Percentiles rank a stretch among this genome's conserved stretches.
Evolutionary conservation across 345 rosid species (phyloP).

Genomic region (Eutrema yunnanense): DNA sequence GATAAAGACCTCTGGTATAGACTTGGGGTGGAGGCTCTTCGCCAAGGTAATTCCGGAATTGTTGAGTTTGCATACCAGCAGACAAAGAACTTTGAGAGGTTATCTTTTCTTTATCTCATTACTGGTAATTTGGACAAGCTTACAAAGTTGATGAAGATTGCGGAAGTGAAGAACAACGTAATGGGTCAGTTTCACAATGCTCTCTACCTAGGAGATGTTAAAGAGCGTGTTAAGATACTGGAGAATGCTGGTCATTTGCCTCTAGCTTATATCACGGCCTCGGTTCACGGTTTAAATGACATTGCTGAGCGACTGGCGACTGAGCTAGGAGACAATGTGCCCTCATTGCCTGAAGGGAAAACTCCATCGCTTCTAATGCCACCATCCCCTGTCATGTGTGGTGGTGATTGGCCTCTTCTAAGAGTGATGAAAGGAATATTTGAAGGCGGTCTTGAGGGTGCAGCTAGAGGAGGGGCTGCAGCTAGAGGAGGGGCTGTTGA

Average conservation of each 20-base stretch:
- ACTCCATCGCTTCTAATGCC: not conserved
- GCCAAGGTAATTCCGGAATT: not conserved
- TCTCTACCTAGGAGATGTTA: not conserved
- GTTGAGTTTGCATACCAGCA: not conserved
- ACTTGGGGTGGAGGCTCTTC: constrained; percentile 1
- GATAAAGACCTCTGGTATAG: not conserved
- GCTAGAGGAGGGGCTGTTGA: not conserved
- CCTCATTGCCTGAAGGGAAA: not conserved
- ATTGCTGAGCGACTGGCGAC: not conserved
- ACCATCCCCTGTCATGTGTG: not conserved
- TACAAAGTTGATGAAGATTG: not conserved
- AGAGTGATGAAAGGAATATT: not conserved
- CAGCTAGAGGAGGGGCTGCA: not conserved
- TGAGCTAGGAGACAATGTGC: not conserved
- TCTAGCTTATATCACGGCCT: not conserved
- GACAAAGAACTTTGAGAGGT: not conserved
- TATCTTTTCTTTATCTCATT: not conserved
- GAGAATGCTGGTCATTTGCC: not conserved
- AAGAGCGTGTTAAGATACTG: not conserved
- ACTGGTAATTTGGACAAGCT: not conserved
- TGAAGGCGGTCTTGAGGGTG: not conserved
- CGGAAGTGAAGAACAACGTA: not conserved
- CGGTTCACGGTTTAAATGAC: not conserved
- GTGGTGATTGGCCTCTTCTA: constrained; percentile 2
- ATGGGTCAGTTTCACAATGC: constrained; percentile 1